Conservation (phyloP, 2,329 filamentous ascomycete genomes). For the Trichothecium roseum region DNA sequence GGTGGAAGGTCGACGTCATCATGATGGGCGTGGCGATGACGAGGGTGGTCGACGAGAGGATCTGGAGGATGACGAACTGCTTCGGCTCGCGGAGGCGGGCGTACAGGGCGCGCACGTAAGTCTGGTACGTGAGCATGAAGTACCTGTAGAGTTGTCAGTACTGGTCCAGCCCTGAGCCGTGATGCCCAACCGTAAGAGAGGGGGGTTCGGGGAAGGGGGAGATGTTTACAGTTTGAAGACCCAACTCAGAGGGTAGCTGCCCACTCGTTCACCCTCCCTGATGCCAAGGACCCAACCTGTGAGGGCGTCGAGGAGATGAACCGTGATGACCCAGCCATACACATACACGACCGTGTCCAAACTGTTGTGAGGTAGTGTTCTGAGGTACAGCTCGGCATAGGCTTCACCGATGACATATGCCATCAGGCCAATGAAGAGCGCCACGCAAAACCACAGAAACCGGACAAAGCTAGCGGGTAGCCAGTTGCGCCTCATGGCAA, state of each 20-base stretch:
- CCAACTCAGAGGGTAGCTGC: conserved; percentile 61
- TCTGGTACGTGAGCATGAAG: conserved; percentile 61
- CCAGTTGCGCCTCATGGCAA: conserved; percentile 41
- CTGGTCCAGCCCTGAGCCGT: background rate
- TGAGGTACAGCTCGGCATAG: conserved; percentile 58
- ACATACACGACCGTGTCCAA: conserved; percentile 60
- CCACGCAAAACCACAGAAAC: conserved; percentile 60
- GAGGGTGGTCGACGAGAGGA: conserved; percentile 51
- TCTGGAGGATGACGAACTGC: conserved; percentile 56
- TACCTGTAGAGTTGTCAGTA: conserved; percentile 31
- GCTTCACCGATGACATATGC: conserved; percentile 60
- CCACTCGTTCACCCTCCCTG: conserved; percentile 54
- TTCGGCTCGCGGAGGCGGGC: conserved; percentile 54
- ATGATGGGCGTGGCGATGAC: conserved; percentile 54
- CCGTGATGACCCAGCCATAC: conserved; percentile 59
- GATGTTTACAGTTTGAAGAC: conserved; percentile 55
- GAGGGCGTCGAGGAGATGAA: conserved; percentile 52
- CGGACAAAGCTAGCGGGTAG: conserved; percentile 57
- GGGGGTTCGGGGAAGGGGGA: background rate
- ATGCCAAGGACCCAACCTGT: conserved; percentile 59
- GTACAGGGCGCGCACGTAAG: conserved; percentile 59
- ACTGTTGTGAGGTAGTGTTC: conserved; percentile 55
- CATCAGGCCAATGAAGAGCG: conserved; percentile 50
- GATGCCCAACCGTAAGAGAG: background rate
- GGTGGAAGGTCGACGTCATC: conserved; percentile 51